These are phyloP conservation scores for Orbilia ellipsospora DNA, from an alignment of 2,329 filamentous ascomycete species.

Conservation along the genomic window DNA sequence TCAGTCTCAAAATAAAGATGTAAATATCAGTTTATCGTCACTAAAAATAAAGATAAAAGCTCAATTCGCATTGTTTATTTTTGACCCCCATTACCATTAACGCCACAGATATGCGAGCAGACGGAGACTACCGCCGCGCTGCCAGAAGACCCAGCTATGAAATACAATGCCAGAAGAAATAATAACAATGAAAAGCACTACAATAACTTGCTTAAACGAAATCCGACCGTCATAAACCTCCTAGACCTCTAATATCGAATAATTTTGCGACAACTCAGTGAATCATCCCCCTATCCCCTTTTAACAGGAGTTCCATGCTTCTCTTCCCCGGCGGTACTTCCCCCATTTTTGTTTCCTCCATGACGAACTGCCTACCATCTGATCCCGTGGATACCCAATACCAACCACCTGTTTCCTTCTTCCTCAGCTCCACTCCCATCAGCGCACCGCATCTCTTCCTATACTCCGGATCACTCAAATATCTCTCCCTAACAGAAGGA, in stretches of 20 bases:
- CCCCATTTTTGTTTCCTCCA: slow-evolving; percentile 40
- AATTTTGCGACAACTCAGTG: slow-evolving; percentile 10
- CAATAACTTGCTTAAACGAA: background rate
- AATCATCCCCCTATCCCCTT: slow-evolving; percentile 34
- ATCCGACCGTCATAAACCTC: slow-evolving; percentile 11
- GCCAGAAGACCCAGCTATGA: background rate
- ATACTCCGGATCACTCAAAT: slow-evolving; percentile 45
- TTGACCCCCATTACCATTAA: background rate
- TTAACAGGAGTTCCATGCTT: slow-evolving; percentile 42
- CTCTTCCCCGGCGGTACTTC: slow-evolving; percentile 36
- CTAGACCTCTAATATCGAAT: background rate
- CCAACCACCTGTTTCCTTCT: slow-evolving; percentile 43
- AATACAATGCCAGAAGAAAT: too few relatives aligned
- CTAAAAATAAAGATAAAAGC: too few relatives aligned
- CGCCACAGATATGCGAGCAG: slow-evolving; percentile 14
- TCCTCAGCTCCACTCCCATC: slow-evolving; percentile 44
- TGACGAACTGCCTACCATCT: slow-evolving; percentile 17
- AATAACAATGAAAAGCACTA: background rate
- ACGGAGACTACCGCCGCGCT: background rate
- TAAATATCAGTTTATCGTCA: too few relatives aligned
- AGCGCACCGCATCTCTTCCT: slow-evolving; percentile 43
- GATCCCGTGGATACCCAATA: slow-evolving; percentile 25
- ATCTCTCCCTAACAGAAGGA: slow-evolving; percentile 56
- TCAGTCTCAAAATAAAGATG: too few relatives aligned
- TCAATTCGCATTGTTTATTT: too few relatives aligned